Evolutionary conservation across 2,329 filamentous ascomycete species (phyloP), one percentile per base, ranked within the genome.

Genomic region (Trichoderma koningiopsis): DNA sequence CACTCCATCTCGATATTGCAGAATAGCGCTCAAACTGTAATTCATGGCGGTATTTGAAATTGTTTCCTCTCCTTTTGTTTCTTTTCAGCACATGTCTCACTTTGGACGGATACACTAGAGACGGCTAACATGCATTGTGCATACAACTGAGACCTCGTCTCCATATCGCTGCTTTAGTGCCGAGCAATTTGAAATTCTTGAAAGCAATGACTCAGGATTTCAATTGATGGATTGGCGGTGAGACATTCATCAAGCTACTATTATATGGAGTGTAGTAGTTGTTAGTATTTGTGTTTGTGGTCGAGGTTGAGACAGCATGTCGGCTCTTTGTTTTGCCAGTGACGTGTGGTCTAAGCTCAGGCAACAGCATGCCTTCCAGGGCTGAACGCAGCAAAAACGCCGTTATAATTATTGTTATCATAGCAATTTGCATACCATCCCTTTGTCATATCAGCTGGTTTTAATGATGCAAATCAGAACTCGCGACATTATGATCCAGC

Each of bases 81-180:
- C 43, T 40, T 40, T 64, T 60, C 4, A 33, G 22, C 40, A 31
- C 29, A 55, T 49, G 61, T 49, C 40, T 40, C 52, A 52, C 37
- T 58, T 58, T 58, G 29, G 16, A 56, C 33, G 33, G n/a, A 19
- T n/a, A 22, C n/a, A 47, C 43, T 47, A 47, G 8, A 19, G 14
- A 43, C 14, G 10, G 6, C n/a, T 22, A 43, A 60, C 57, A 31
- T 29, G 37, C 22, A 58, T 58, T 13, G 19, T 35, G 24, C 60
- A 63, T 35, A 10, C 47, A 63, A 53, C 49, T 62, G 59, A 62
- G 59, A 62, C 59, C 33, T 40, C 6, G 11, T 58, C 33, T 37
- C 33, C 31, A 58, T 40, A 24, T 8, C 10, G 31, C n/a, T 49
- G 43, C 43, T 22, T 49, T 49, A 22, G 43, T 49, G 43, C 43